Base-by-base conservation (phyloP, 1,284 basidiomycete genomes). In the Tilletiaria anomala region DNA sequence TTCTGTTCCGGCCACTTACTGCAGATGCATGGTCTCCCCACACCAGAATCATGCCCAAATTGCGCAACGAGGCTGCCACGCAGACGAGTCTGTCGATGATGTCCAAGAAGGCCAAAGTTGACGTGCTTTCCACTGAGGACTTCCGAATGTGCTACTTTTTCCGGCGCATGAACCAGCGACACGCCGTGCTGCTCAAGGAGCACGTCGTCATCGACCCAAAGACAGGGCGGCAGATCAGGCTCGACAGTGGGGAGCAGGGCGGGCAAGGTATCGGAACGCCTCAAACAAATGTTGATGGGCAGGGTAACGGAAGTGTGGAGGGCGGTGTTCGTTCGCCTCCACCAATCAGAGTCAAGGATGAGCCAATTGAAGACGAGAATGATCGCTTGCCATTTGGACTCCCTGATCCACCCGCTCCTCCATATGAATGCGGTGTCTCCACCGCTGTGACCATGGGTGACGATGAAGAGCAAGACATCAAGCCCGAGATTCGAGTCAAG, bases 91-190 rank as follows among this genome's bases (percentile, higher is more conserved):
- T 58, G 3, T 45, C 46, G 12, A 63, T 61, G 36, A 21, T 59
- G 2, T 17, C 35, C 12, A 45, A 52, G 19, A 51, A 54, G 19
- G 48, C 42, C 8, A 24, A 29, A 18, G 31, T 14, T 6, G 37
- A 39, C 26, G 10, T 8, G n/a, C 10, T 8, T 8, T n/a, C 8
- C 26, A 29, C 40, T 5, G 42, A 58, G 50, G 58, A 58, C 41
- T 69, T 58, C 34, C 61, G 62, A 18, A 56, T 69, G 43, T 63
- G 67, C 2, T 70, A 65, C 52, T 70, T 67, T 46, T 70, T 70
- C 46, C 54, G 65, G 14, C 48, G 53, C 31, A 54, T 61, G 37
- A 48, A 47, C n/a, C 51, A 63, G 32, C 44, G 59, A 15, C 69
- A 70, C 38, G 65, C 62, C 14, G 69, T 70, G 5, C 43, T 70